Evolutionary conservation across 2,329 filamentous ascomycete genomes (phyloP), one percentile per base, ranked within the genome.

Genomic region (Domatiomyces globalis): DNA sequence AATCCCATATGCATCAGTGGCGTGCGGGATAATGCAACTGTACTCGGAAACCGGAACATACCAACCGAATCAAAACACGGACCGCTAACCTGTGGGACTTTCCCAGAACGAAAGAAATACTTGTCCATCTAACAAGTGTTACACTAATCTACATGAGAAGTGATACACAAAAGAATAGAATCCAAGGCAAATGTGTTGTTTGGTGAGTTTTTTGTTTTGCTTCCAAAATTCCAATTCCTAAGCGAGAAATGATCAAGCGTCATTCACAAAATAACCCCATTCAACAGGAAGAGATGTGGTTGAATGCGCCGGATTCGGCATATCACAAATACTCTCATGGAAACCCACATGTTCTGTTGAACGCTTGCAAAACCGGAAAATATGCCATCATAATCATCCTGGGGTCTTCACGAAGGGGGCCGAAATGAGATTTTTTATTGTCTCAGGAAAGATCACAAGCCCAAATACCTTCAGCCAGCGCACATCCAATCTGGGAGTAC

Each of bases 401-500:
- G 33, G 33, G 33, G 33, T 39, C 12, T 39, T 39, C 33, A 15
- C 15, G 10, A 39, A 15, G 10, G 33, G 33, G 33, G 33, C 15
- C 6, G 22, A 39, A 39, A 39, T 39, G 33, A 39, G 12, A 15
- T 15, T 39, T 5, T 5, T 10, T 4, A 2, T 39, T 15, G 33
- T 15, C 33, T 33, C 25, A 47, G 10, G 20, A 2, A 12, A 47
- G 20, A 20, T 47, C 45, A 29, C 45, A 47, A 47, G 45, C 27
- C 45, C 45, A 47, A 4, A 47, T 47, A 22, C 27, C 27, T 2
- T 47, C 25, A 20, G 20, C 45, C 20, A 27, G 19, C 8, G 20
- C 45, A 20, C 45, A 47, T 2, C 45, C 57, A 43, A 60, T 58
- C 29, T 58, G 56, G 6, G 52, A 22, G 49, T 60, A 59, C 4